These are phyloP conservation scores for Fusarium sp. DNA, from an alignment of 2,329 filamentous ascomycete species.

Conservation along the genomic window DNA sequence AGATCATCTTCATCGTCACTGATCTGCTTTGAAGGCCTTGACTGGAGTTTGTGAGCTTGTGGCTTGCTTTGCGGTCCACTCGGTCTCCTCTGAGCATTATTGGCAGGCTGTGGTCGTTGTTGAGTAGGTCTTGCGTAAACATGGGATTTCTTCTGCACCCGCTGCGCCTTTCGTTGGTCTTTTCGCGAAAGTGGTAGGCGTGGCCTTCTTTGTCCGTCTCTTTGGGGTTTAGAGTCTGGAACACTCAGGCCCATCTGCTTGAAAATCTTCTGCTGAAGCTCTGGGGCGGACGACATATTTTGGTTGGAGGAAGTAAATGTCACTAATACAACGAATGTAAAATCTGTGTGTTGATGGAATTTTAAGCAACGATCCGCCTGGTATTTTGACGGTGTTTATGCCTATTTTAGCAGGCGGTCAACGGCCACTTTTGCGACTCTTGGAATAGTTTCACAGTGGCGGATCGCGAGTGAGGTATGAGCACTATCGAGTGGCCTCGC, in stretches of 20 bases:
- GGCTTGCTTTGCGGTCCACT: constrained; percentile 8
- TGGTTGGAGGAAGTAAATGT: neutral
- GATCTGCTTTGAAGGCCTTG: constrained; percentile 13
- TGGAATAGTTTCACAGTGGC: neutral
- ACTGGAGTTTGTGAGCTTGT: constrained; percentile 6
- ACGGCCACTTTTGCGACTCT: neutral
- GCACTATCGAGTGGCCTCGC: rapidly evolving
- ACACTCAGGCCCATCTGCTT: constrained; percentile 55
- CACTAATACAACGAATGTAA: neutral
- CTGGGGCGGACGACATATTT: constrained; percentile 47
- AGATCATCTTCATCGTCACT: constrained; percentile 40
- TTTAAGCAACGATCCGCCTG: constrained; percentile 22
- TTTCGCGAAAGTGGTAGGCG: constrained; percentile 62
- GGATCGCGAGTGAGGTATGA: neutral
- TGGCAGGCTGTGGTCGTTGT: constrained; percentile 18
- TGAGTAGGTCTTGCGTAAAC: constrained; percentile 45
- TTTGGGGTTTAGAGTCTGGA: constrained; percentile 40
- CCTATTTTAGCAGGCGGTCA: constrained; percentile 31
- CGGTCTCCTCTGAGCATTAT: constrained; percentile 16
- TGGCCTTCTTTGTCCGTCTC: constrained; percentile 29
- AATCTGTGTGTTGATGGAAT: constrained; percentile 6
- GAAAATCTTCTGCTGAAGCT: constrained; percentile 56
- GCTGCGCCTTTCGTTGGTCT: constrained; percentile 75
- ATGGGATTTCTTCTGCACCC: constrained; percentile 70
- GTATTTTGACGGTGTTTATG: constrained; percentile 10